Percentiles rank a stretch among this genome's conserved stretches.
phyloP scores from a whole-genome alignment of 495 filamentous ascomycete genomes.

The Penicillium angulare region DNA sequence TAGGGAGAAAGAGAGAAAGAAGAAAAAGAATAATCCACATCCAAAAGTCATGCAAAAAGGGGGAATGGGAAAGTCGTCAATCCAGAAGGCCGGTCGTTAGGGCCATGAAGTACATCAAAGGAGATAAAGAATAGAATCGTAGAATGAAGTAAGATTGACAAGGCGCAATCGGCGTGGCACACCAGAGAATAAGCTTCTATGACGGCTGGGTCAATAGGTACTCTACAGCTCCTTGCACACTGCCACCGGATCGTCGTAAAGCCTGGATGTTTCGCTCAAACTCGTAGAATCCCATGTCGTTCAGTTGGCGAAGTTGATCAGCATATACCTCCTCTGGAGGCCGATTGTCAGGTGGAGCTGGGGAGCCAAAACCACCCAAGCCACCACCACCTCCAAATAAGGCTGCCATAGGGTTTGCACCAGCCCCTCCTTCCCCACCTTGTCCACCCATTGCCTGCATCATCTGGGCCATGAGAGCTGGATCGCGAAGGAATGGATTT shows the following conservation, averaged over 20 bases:
- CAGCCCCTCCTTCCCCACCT: conserved; percentile 28
- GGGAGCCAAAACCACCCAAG: conserved; percentile 36
- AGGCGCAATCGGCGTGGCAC: background rate
- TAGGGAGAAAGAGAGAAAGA: background rate
- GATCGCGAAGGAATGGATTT: conserved; percentile 50
- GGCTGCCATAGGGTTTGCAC: conserved; percentile 36
- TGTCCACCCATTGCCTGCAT: conserved; percentile 44
- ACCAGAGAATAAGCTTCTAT: conserved; percentile 9
- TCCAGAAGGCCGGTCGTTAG: conserved; percentile 11
- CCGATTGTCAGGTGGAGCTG: conserved; percentile 67
- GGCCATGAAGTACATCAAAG: conserved; percentile 21
- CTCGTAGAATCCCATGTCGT: conserved; percentile 99
- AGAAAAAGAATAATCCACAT: conserved; percentile 1
- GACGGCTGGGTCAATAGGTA: conserved; percentile 52
- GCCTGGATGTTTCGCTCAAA: conserved; percentile 92
- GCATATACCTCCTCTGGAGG: conserved; percentile 94
- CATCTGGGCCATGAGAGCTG: conserved; percentile 45
- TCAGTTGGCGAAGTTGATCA: conserved; percentile 85
- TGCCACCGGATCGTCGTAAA: conserved; percentile 84
- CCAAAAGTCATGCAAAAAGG: conserved; percentile 6
- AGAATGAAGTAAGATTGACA: background rate
- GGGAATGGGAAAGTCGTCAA: conserved; percentile 15
- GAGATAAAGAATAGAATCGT: conserved; percentile 6
- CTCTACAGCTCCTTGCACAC: conserved; percentile 93
- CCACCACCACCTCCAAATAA: conserved; percentile 42